A percentile compares a stretch with the other conserved stretches of the same genome.
Conservation (phyloP, 495 filamentous ascomycete species). For the Glutinoglossum americanum region DNA sequence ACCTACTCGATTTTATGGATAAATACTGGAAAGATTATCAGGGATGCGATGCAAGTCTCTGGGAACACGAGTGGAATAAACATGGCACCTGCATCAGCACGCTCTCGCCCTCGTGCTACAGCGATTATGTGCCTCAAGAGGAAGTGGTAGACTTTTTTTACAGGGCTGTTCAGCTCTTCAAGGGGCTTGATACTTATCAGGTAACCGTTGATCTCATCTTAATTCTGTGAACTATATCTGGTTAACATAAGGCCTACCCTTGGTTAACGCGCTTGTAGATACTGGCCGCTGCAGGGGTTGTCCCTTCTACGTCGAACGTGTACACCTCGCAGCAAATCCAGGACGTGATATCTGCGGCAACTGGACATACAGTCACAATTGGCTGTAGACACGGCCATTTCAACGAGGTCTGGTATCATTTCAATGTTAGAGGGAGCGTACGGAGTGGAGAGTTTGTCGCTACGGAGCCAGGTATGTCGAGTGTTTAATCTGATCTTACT, state of each 20-base stretch:
- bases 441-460: slow-evolving; percentile 57
- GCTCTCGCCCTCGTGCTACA: slow-evolving; percentile 51
- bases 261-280: too few species aligned
- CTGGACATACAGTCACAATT: slow-evolving; percentile 45
- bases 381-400: slow-evolving; percentile 39
- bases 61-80: slow-evolving; percentile 78
- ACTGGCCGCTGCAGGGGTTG: slow-evolving; percentile 41
- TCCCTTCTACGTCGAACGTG: slow-evolving; percentile 32
- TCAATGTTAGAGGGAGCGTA: slow-evolving; percentile 55
- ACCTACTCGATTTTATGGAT: slow-evolving; percentile 50
- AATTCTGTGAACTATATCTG: neutral
- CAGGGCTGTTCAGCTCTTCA: slow-evolving; percentile 39
- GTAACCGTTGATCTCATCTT: slow-evolving; percentile 14
- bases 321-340: slow-evolving; percentile 45
- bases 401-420: slow-evolving; percentile 73
- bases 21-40: slow-evolving; percentile 53
- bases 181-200: slow-evolving; percentile 35
- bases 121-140: slow-evolving; percentile 28
- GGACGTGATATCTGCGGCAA: slow-evolving; percentile 33
- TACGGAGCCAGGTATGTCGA: slow-evolving; percentile 28
- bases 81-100: slow-evolving; percentile 61
- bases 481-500: too few species aligned
- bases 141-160: slow-evolving; percentile 19
- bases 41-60: slow-evolving; percentile 45
- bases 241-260: slow-evolving; percentile 20